A percentile compares a stretch with the other conserved stretches of the same genome.
phyloP scores from a whole-genome alignment of 1,284 basidiomycete genomes.

The Marasmius fiardii region DNA sequence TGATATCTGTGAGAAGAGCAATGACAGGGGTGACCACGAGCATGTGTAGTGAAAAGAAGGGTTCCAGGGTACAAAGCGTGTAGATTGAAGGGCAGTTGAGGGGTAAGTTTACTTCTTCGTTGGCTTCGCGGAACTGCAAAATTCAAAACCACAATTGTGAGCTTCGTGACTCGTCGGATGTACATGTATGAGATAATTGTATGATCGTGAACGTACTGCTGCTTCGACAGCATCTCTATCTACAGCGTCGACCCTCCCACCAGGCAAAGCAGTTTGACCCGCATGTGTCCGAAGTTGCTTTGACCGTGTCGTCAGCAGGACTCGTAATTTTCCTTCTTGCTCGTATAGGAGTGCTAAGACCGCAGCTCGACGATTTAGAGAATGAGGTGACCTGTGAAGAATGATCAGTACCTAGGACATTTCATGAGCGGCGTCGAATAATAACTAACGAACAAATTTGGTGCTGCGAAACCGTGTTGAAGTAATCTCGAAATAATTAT shows the following conservation, averaged over 20 bases:
- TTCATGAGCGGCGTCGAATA: neutral
- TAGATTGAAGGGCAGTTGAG: slow-evolving; percentile 53
- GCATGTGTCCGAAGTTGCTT: slow-evolving; percentile 1
- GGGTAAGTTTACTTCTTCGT: slow-evolving; percentile 78
- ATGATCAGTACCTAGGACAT: neutral
- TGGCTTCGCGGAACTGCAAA: slow-evolving; percentile 72
- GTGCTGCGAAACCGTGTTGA: neutral
- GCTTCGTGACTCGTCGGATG: too few relatives aligned
- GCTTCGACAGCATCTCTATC: neutral
- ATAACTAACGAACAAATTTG: neutral
- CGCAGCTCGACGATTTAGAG: neutral
- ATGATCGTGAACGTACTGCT: neutral
- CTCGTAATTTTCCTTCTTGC: neutral
- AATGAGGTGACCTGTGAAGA: neutral
- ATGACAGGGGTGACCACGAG: slow-evolving; percentile 73
- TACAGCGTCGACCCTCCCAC: neutral
- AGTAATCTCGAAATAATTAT: neutral
- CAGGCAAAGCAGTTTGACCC: neutral
- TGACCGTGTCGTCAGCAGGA: neutral
- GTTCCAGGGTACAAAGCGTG: slow-evolving; percentile 63
- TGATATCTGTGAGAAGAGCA: slow-evolving; percentile 57
- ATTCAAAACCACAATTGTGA: too few relatives aligned
- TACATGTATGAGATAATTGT: neutral
- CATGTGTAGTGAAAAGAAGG: slow-evolving; percentile 64
- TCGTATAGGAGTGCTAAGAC: neutral